These are phyloP conservation scores for Pseudocercospora macadamiae DNA, from an alignment of 2,329 filamentous ascomycete species.

Conservation along the genomic window DNA sequence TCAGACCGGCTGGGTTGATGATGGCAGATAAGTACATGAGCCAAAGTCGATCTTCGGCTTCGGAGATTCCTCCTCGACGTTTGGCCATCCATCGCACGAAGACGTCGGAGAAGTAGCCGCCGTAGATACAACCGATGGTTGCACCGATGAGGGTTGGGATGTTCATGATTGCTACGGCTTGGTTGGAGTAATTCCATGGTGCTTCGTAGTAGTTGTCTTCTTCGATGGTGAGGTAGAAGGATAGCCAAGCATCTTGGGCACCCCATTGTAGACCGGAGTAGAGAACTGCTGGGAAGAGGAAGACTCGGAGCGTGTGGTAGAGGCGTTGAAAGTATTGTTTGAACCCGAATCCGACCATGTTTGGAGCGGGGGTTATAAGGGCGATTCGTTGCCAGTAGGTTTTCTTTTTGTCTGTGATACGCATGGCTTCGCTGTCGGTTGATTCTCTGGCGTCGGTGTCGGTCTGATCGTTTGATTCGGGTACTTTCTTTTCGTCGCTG, in stretches of 20 bases:
- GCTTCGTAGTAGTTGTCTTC: constrained; percentile 58
- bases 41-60: constrained; percentile 59
- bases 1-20: constrained; percentile 56
- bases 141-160: constrained; percentile 59
- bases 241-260: constrained; percentile 62
- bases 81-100: constrained; percentile 61
- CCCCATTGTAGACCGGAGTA: constrained; percentile 64
- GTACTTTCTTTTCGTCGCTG: constrained; percentile 22
- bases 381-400: constrained; percentile 60
- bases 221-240: constrained; percentile 62
- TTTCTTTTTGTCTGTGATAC: constrained; percentile 40
- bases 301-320: constrained; percentile 60
- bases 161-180: constrained; percentile 61
- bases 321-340: constrained; percentile 58
- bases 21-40: constrained; percentile 55
- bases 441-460: constrained; percentile 9
- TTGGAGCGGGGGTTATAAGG: constrained; percentile 59
- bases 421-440: constrained; percentile 12
- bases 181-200: constrained; percentile 60
- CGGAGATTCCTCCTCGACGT: constrained; percentile 57
- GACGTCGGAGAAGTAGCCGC: constrained; percentile 60
- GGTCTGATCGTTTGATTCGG: background rate
- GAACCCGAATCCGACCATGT: constrained; percentile 56
- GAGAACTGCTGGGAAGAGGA: constrained; percentile 60
- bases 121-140: constrained; percentile 59